Conservation (phyloP, 768 basidiomycete genomes). For the Kwoniella bestiolae region DNA sequence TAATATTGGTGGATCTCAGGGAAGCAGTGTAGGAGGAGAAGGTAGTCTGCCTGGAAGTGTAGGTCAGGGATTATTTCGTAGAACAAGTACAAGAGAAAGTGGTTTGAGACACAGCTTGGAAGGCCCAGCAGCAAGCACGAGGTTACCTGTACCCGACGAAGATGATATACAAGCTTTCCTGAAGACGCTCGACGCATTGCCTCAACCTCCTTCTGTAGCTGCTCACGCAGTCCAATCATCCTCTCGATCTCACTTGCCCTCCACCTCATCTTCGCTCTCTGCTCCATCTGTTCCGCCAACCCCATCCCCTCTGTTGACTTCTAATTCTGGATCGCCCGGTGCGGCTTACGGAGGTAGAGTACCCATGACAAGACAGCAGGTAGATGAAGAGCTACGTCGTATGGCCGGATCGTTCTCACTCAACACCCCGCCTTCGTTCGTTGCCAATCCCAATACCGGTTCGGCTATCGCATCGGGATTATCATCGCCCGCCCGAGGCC, state of each 20-base stretch:
- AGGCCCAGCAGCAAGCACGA: neutral
- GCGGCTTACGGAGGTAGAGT: conserved; percentile 26
- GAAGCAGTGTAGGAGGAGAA: conserved; percentile 47
- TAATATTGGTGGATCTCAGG: conserved; percentile 31
- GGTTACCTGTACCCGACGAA: conserved; percentile 33
- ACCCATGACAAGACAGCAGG: conserved; percentile 49
- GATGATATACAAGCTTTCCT: conserved; percentile 56
- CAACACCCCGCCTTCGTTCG: conserved; percentile 15
- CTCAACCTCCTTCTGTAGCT: conserved; percentile 50
- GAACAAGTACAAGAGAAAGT: conserved; percentile 43
- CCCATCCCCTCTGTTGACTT: conserved; percentile 27
- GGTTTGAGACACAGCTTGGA: conserved; percentile 42
- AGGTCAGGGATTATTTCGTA: conserved; percentile 24
- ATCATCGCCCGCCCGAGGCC: neutral
- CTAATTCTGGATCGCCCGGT: conserved; percentile 21
- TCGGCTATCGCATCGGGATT: conserved; percentile 1
- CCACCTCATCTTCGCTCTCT: conserved; percentile 52
- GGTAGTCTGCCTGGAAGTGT: conserved; percentile 32
- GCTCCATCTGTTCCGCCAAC: conserved; percentile 29
- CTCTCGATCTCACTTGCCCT: conserved; percentile 42
- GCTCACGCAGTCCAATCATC: conserved; percentile 40
- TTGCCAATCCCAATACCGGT: conserved; percentile 18
- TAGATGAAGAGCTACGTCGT: conserved; percentile 45
- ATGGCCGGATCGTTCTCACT: conserved; percentile 52
- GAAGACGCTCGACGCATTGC: conserved; percentile 52